Percentiles rank a stretch among this genome's conserved stretches.
These are phyloP conservation scores for Amanita phalloides DNA, from an alignment of 768 basidiomycete species.

Conservation along the genomic window DNA sequence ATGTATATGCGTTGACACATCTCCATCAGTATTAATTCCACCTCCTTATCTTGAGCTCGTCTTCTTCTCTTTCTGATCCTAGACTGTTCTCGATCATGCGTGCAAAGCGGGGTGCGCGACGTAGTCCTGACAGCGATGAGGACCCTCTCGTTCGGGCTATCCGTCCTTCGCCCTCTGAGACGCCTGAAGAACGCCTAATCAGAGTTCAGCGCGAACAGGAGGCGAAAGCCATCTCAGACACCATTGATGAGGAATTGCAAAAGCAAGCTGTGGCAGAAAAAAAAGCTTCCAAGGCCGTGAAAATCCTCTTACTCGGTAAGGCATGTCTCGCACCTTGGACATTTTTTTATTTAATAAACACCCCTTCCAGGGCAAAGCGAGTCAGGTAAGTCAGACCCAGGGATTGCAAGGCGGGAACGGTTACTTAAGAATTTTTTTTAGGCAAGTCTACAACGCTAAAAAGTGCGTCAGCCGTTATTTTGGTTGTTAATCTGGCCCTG, in stretches of 20 bases:
- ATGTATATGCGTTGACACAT: no score
- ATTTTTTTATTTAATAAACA: not conserved
- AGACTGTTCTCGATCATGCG: not conserved
- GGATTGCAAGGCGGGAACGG: not conserved
- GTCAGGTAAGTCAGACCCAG: slow-evolving; percentile 44
- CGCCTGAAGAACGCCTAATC: slow-evolving; percentile 28
- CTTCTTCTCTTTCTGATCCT: not conserved
- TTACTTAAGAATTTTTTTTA: slow-evolving; percentile 14
- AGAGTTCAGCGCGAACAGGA: slow-evolving; percentile 37
- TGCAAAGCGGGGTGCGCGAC: not conserved
- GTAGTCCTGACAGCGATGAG: not conserved
- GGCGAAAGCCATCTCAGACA: slow-evolving; percentile 46
- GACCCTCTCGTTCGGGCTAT: slow-evolving; percentile 40
- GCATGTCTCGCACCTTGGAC: not conserved
- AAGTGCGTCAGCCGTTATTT: slow-evolving; percentile 35
- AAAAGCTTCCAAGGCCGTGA: slow-evolving; percentile 38
- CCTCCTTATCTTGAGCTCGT: no score
- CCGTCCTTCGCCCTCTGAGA: slow-evolving; percentile 45
- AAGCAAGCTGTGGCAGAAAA: slow-evolving; percentile 35
- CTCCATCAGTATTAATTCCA: no score
- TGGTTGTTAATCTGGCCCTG: not conserved
- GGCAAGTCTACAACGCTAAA: slow-evolving; percentile 77
- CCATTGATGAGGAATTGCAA: slow-evolving; percentile 55
- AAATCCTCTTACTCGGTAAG: slow-evolving; percentile 53
- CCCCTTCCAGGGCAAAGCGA: slow-evolving; percentile 59